Percentiles rank a stretch among this genome's conserved stretches.
Evolutionary conservation across 176 grass and related monocot species (phyloP).

Genomic region (Oryza glaberrima): DNA sequence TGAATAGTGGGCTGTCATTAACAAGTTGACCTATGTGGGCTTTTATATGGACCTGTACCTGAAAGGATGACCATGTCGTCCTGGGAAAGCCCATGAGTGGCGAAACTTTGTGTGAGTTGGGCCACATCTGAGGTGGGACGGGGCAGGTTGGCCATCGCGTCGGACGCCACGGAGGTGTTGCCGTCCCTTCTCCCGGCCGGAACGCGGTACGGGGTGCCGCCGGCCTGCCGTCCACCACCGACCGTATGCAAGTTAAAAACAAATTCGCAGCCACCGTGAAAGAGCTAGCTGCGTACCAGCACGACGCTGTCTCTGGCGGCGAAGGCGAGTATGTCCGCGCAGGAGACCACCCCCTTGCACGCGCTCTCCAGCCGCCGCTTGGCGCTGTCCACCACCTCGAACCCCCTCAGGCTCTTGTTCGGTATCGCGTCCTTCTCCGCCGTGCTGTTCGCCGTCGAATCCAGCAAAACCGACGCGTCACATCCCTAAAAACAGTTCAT

Average conservation of each 20-base stretch:
- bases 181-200: conserved; percentile 72
- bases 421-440: conserved; percentile 67
- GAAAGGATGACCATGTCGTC: conserved; percentile 73
- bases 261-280: not conserved
- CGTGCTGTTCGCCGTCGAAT: conserved; percentile 48
- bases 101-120: conserved; percentile 44
- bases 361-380: conserved; percentile 55
- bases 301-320: conserved; percentile 66
- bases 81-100: conserved; percentile 54
- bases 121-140: conserved; percentile 32
- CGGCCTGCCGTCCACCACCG: conserved; percentile 40
- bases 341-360: conserved; percentile 58
- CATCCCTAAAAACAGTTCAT: conserved; percentile 49
- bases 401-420: conserved; percentile 57
- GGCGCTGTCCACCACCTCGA: conserved; percentile 57
- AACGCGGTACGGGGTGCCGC: conserved; percentile 66
- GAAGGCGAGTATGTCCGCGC: conserved; percentile 75
- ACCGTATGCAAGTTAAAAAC: not conserved
- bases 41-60: conserved; percentile 27
- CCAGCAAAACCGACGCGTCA: conserved; percentile 62
- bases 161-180: conserved; percentile 39
- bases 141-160: conserved; percentile 48
- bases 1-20: not conserved
- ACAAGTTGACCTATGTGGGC: not conserved
- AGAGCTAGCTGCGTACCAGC: conserved; percentile 36